Conservation (phyloP, 2,329 filamentous ascomycete genomes). For the Cryphonectria naterciae region DNA sequence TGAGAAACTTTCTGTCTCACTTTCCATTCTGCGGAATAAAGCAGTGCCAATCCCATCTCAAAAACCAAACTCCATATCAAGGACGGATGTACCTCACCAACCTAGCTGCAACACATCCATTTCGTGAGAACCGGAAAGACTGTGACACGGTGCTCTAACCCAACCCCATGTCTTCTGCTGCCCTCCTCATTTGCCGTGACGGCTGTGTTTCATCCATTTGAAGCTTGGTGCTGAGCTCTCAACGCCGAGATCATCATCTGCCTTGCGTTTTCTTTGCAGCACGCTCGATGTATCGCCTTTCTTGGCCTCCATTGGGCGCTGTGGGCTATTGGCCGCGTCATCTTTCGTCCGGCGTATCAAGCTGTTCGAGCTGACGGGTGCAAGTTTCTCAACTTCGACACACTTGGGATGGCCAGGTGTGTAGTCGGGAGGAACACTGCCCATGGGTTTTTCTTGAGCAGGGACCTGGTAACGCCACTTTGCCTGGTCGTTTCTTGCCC, state of each 20-base stretch:
- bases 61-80: not conserved
- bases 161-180: not conserved
- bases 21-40: not conserved
- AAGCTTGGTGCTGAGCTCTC: not conserved
- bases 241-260: not conserved
- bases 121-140: not conserved
- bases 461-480: conserved; percentile 1
- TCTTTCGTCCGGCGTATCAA: not conserved
- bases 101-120: not conserved
- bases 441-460: not conserved
- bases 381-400: not conserved
- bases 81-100: not conserved
- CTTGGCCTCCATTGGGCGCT: not conserved
- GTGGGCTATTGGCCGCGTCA: not conserved
- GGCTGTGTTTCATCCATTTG: not conserved
- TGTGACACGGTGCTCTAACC: not conserved
- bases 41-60: not conserved
- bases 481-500: conserved; percentile 33
- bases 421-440: not conserved
- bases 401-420: not conserved
- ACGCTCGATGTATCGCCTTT: not conserved
- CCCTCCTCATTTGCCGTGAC: not conserved
- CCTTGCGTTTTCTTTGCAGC: not conserved
- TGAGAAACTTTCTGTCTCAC: not conserved
- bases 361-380: not conserved